A percentile compares a stretch with the other conserved stretches of the same genome.
Conservation (phyloP, 2,329 filamentous ascomycete genomes). For the Xylogone sp. region DNA sequence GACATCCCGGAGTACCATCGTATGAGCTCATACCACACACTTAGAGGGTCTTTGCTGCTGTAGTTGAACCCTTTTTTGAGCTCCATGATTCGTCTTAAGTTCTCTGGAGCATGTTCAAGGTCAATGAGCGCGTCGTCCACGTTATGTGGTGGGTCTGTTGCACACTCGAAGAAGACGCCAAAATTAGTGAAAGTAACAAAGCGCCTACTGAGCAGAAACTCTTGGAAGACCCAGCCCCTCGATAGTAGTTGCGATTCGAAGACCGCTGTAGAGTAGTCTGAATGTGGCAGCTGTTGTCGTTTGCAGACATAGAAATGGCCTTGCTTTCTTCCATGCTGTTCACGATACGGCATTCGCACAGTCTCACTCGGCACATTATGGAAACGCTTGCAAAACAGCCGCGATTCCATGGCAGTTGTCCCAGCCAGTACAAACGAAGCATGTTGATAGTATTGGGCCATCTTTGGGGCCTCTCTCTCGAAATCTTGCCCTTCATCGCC, state of each 20-base stretch:
- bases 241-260: conserved; percentile 2
- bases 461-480: conserved; percentile 4
- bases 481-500: conserved; percentile 7
- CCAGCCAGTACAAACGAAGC: conserved; percentile 4
- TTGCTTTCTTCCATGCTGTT: background rate
- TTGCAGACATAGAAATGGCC: conserved; percentile 6
- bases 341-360: conserved; percentile 5
- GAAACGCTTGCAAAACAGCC: background rate
- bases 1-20: conserved; percentile 2
- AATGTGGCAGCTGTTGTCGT: background rate
- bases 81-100: conserved; percentile 1
- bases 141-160: background rate
- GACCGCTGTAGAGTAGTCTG: background rate
- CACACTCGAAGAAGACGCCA: conserved; percentile 5
- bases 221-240: conserved; percentile 7
- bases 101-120: background rate
- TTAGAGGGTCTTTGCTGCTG: background rate
- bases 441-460: conserved; percentile 7
- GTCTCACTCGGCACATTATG: conserved; percentile 1
- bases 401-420: too few relatives aligned
- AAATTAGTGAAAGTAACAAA: conserved; percentile 4
- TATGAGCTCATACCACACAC: conserved; percentile 2
- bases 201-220: conserved; percentile 4
- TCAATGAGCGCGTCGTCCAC: conserved; percentile 1
- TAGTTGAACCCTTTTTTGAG: conserved; percentile 3